Percentiles rank a stretch among this genome's conserved stretches.
Conservation (phyloP, 2,329 filamentous ascomycete genomes). For the Cadophora sp. region DNA sequence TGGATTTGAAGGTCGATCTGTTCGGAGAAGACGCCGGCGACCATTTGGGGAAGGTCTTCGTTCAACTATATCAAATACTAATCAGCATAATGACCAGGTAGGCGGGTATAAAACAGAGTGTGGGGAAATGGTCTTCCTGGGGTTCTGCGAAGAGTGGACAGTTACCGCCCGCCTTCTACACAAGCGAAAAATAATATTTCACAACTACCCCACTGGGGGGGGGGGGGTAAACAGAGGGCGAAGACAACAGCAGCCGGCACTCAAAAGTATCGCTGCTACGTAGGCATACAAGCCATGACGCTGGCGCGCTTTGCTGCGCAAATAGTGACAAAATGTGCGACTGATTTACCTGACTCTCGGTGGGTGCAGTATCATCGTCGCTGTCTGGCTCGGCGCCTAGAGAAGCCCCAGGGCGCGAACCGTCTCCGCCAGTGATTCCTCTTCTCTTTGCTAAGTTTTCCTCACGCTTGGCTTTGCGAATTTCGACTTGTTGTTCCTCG, state of each 20-base stretch:
- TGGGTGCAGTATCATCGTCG: conserved; percentile 94
- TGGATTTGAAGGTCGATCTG: conserved; percentile 98
- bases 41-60: conserved; percentile 98
- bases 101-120: conserved; percentile 18
- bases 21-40: conserved; percentile 96
- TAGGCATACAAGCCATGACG: neutral
- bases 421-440: conserved; percentile 85
- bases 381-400: conserved; percentile 92
- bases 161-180: conserved; percentile 26
- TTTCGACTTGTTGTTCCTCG: conserved; percentile 99
- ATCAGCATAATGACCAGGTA: conserved; percentile 32
- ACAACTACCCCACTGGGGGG: conserved; percentile 42
- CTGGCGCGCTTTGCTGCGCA: neutral
- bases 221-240: conserved; percentile 39
- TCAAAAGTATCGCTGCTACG: neutral
- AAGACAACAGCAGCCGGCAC: neutral
- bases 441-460: conserved; percentile 98
- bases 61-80: conserved; percentile 70
- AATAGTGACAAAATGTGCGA: conserved; percentile 21
- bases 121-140: conserved; percentile 22
- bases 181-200: conserved; percentile 42
- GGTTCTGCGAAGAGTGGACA: conserved; percentile 28
- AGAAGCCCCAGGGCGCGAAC: conserved; percentile 76
- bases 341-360: conserved; percentile 88
- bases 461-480: conserved; percentile 97